Evolutionary conservation across 2,329 filamentous ascomycete genomes (phyloP).

Genomic region (Aspergillus luchuensis): DNA sequence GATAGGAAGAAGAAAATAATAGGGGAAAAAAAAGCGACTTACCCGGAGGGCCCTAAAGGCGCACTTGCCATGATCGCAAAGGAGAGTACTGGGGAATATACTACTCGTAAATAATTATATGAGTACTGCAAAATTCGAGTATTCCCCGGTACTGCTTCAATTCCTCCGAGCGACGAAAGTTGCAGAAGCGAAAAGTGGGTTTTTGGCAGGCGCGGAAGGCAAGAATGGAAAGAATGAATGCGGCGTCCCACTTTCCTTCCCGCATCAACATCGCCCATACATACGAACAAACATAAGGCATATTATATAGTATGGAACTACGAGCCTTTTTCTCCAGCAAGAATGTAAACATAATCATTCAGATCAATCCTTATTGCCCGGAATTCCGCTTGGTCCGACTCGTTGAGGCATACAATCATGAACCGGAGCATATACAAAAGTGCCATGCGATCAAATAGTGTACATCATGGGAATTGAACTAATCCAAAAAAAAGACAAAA

Average conservation of each 20-base stretch:
- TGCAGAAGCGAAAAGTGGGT: neutral
- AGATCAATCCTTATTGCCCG: neutral
- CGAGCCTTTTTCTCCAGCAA: too few relatives aligned
- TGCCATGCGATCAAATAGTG: slow-evolving; percentile 20
- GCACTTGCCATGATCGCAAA: neutral
- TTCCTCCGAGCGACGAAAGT: neutral
- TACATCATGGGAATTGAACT: slow-evolving; percentile 15
- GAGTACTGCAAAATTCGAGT: neutral
- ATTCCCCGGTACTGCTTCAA: neutral
- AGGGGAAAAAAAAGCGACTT: neutral
- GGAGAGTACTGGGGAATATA: neutral
- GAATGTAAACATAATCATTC: neutral
- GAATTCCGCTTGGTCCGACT: neutral
- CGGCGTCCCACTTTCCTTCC: slow-evolving; percentile 1
- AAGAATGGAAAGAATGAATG: neutral
- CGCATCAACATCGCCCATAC: neutral
- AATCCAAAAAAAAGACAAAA: slow-evolving; percentile 8
- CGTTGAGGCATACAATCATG: neutral
- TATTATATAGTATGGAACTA: neutral
- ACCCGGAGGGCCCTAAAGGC: neutral
- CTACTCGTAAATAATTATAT: too few relatives aligned
- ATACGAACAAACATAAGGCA: neutral
- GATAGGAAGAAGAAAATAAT: neutral
- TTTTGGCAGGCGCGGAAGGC: neutral
- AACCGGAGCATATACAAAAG: slow-evolving; percentile 10